Evolutionary conservation across 768 basidiomycete species (phyloP), one percentile per base, ranked within the genome.

Genomic region (Hysterangium stoloniferum): DNA sequence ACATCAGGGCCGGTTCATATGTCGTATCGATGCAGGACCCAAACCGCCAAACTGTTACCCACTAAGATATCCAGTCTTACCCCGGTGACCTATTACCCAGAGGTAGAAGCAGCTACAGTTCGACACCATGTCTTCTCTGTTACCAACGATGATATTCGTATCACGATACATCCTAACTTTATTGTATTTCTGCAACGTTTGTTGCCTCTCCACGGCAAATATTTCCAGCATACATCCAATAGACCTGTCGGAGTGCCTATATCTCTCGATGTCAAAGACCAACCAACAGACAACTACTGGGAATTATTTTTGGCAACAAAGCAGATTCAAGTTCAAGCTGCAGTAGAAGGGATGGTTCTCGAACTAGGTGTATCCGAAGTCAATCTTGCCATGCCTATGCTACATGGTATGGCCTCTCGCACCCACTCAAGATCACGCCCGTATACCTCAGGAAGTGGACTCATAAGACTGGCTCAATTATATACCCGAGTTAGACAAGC

Each of bases 171-270:
- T n/a, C 80, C 84, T 19, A 75, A 75, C 52, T 64, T 84, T 29
- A 76, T 84, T 67, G 64, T 69, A 22, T 84, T 84, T 56, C 71
- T 74, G 8, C 80, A 76, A 62, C 69, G 74, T 54, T 54, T 76
- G 42, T 63, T 83, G 20, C 79, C 78, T 25, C 68, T 80, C 17
- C 69, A 70, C 19, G 70, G 70, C 34, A 42, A 40, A 28, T 42
- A 42, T 29, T 24, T 48, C 33, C 5, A 11, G 20, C 6, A 19
- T 41, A 25, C n/a, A 13, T 42, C 27, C 9, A 17, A 27, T 6
- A 42, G 9, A n/a, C 15, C 24, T n/a, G 12, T 40, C 7, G 24
- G 15, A 4, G 15, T 25, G 12, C 15, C 22, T 28, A n/a, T 29
- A 31, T 32, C 38, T 51, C 12, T 4, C 22, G 28, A 29, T 29